Evolutionary conservation across 768 basidiomycete genomes (phyloP).

Genomic region (Ramaria sp.): DNA sequence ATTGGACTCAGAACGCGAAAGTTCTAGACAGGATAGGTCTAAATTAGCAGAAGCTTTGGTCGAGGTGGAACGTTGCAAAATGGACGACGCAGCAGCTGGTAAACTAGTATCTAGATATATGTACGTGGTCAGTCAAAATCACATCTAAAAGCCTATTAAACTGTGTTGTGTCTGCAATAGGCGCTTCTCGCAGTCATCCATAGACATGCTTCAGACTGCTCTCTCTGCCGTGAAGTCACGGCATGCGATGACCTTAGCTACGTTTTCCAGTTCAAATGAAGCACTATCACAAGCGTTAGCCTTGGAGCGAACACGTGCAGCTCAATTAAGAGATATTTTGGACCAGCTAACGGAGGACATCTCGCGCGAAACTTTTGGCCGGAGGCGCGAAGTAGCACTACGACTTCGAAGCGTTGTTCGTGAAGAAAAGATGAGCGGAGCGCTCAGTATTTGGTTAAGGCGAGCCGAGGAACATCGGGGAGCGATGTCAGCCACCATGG

Average conservation of each 20-base stretch:
- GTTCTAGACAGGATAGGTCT: conserved; percentile 30
- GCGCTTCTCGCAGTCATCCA: conserved; percentile 76
- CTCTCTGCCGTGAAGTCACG: conserved; percentile 48
- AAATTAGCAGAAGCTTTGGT: conserved; percentile 36
- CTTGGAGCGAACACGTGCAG: conserved; percentile 31
- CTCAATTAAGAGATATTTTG: conserved; percentile 45
- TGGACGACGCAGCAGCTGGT: conserved; percentile 67
- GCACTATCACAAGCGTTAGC: conserved; percentile 33
- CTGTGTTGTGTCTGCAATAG: conserved; percentile 24
- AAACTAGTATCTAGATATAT: conserved; percentile 83
- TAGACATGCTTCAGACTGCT: conserved; percentile 52
- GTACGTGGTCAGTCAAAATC: conserved; percentile 29
- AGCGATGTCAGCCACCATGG: background rate
- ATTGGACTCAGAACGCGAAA: conserved; percentile 35
- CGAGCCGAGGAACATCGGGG: conserved; percentile 31
- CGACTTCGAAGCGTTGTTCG: conserved; percentile 50
- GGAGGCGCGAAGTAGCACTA: conserved; percentile 58
- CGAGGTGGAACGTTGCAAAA: conserved; percentile 42
- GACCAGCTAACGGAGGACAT: conserved; percentile 66
- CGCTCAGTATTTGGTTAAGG: conserved; percentile 45
- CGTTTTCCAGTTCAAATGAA: conserved; percentile 41
- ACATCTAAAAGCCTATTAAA: too few species aligned
- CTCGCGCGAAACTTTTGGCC: conserved; percentile 59
- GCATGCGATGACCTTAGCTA: conserved; percentile 49
- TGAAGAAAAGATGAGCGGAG: conserved; percentile 52